These are phyloP conservation scores for Pyrenophora graminea DNA, from an alignment of 2,329 filamentous ascomycete genomes.

Conservation along the genomic window DNA sequence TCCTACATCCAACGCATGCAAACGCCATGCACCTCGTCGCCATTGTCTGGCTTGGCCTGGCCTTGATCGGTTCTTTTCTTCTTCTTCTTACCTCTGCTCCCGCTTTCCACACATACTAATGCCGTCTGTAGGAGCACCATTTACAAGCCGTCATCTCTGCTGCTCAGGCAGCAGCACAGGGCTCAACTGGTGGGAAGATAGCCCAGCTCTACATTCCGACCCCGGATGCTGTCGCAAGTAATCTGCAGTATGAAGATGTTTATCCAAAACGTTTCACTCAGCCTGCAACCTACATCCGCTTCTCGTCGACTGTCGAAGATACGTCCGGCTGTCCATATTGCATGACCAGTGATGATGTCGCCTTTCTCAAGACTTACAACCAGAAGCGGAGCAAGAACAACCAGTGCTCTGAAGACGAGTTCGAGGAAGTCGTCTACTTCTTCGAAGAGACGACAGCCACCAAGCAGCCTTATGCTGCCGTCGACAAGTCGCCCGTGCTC, in stretches of 20 bases:
- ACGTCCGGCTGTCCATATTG: conserved; percentile 89
- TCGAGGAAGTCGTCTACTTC: conserved; percentile 92
- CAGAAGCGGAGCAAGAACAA: conserved; percentile 66
- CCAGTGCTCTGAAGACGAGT: conserved; percentile 83
- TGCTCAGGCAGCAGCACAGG: conserved; percentile 58
- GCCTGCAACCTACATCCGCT: conserved; percentile 92
- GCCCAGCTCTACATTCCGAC: conserved; percentile 70
- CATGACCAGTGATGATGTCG: conserved; percentile 89
- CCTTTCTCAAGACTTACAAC: conserved; percentile 83
- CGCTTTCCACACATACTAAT: conserved; percentile 22
- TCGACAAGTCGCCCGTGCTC: conserved; percentile 83
- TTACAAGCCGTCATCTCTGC: conserved; percentile 81
- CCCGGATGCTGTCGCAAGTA: conserved; percentile 65
- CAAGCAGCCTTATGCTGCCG: conserved; percentile 84
- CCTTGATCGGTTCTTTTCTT: no score
- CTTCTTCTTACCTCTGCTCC: conserved; percentile 16
- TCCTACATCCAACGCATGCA: conserved; percentile 14
- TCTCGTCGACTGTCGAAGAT: conserved; percentile 97
- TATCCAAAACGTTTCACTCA: conserved; percentile 81
- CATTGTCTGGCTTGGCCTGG: neutral
- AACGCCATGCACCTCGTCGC: neutral
- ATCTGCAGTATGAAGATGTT: conserved; percentile 83
- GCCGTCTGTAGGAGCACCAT: conserved; percentile 78
- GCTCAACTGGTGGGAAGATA: conserved; percentile 59
- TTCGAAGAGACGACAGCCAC: conserved; percentile 85